Conservation (phyloP, 441 rosid genomes). For the Macaranga tanarius region DNA sequence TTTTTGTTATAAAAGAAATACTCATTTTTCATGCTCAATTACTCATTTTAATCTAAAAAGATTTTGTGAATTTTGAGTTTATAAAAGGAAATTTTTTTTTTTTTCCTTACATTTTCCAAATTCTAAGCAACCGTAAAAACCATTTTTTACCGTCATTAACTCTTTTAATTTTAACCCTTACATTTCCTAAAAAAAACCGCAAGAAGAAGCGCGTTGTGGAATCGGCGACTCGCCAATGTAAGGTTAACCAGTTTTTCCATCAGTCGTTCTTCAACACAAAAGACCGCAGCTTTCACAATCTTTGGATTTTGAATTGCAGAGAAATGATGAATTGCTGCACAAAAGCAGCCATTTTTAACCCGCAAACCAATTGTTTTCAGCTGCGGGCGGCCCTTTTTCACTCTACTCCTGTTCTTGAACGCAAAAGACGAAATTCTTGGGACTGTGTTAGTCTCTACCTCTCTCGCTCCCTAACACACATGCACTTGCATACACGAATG, state of each 20-base stretch:
- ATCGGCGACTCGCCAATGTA: background rate
- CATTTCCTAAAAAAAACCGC: no score
- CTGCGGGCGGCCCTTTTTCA: slow-evolving; percentile 59
- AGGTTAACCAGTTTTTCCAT: background rate
- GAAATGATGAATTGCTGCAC: slow-evolving; percentile 44
- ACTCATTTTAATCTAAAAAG: no score
- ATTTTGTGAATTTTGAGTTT: no score
- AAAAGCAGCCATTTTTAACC: slow-evolving; percentile 46
- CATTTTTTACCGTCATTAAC: no score
- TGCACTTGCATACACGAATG: background rate
- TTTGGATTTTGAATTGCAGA: background rate
- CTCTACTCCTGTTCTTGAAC: slow-evolving; percentile 69
- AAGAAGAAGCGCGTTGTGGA: background rate
- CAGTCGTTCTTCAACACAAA: background rate
- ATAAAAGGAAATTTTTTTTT: no score
- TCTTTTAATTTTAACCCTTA: background rate
- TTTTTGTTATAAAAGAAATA: no score
- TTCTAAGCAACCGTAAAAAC: no score
- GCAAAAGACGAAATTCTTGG: slow-evolving; percentile 63
- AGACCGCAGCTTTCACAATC: background rate
- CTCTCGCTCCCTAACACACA: slow-evolving; percentile 5
- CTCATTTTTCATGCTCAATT: no score
- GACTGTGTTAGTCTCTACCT: slow-evolving; percentile 43
- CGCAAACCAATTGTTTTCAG: slow-evolving; percentile 33
- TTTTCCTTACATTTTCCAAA: no score